Evolutionary conservation across 192 early-diverging fungal species (phyloP).

Genomic region (Coemansia sp.): DNA sequence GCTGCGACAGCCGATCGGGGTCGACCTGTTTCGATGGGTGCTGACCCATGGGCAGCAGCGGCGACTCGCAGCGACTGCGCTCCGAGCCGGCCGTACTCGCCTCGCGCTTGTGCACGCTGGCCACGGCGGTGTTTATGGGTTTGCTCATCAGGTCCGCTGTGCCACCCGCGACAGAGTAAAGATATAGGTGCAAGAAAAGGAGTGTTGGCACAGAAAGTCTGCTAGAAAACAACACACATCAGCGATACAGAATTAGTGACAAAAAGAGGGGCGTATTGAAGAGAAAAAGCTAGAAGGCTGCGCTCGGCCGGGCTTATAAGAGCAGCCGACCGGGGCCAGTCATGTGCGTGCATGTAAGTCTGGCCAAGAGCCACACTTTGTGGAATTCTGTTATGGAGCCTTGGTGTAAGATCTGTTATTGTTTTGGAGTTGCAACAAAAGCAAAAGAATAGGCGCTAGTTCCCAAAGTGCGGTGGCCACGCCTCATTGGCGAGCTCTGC

Average conservation of each 20-base stretch:
- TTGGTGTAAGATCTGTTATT: background rate
- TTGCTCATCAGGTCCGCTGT: slow-evolving; percentile 6
- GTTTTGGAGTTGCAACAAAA: slow-evolving; percentile 5
- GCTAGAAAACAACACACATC: background rate
- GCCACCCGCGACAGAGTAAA: background rate
- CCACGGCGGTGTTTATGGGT: background rate
- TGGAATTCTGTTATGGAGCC: background rate
- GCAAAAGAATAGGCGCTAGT: slow-evolving; percentile 6
- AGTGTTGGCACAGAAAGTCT: background rate
- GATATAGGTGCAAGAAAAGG: background rate
- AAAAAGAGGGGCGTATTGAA: background rate
- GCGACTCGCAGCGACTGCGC: slow-evolving; percentile 50
- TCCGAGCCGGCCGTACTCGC: slow-evolving; percentile 14
- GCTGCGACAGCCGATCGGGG: slow-evolving; percentile 41
- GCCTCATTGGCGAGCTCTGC: slow-evolving; percentile 33
- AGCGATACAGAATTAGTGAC: background rate
- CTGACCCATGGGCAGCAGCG: slow-evolving; percentile 55
- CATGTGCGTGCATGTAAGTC: background rate
- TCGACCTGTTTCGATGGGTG: slow-evolving; percentile 22
- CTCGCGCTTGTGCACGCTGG: background rate
- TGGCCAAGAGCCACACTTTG: slow-evolving; percentile 1
- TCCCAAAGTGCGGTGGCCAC: slow-evolving; percentile 18
- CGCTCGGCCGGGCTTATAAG: background rate
- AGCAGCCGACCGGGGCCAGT: background rate
- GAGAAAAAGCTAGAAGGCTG: background rate